Conservation (phyloP, 768 basidiomycete genomes). For the Ramaria sp. region DNA sequence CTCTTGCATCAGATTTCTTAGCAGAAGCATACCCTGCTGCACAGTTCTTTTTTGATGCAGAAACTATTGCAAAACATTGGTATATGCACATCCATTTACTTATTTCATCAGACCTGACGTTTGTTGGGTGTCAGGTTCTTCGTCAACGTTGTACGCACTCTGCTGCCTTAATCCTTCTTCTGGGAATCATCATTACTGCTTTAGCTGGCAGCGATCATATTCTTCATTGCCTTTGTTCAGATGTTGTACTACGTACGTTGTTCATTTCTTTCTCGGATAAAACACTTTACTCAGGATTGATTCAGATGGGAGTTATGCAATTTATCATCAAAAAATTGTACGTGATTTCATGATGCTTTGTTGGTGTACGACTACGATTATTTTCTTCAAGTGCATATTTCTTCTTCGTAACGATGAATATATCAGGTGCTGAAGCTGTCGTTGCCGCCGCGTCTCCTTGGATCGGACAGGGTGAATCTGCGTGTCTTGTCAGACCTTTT, state of each 20-base stretch:
- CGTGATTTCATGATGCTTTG: constrained; percentile 16
- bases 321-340: constrained; percentile 84
- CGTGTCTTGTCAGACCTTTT: constrained; percentile 76
- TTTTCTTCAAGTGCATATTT: constrained; percentile 59
- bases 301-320: constrained; percentile 75
- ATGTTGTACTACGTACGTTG: constrained; percentile 65
- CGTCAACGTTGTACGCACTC: constrained; percentile 12
- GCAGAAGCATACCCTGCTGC: constrained; percentile 57
- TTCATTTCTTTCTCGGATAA: background rate
- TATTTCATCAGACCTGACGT: constrained; percentile 3
- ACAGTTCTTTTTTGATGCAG: constrained; percentile 70
- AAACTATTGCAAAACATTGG: constrained; percentile 59
- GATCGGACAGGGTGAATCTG: constrained; percentile 85
- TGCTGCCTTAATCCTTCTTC: background rate
- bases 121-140: constrained; percentile 11
- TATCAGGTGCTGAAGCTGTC: constrained; percentile 92
- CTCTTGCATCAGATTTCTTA: constrained; percentile 72
- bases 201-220: constrained; percentile 71
- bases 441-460: constrained; percentile 91
- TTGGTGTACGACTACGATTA: background rate
- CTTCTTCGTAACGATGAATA: constrained; percentile 84
- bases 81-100: constrained; percentile 39
- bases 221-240: constrained; percentile 89
- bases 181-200: background rate
- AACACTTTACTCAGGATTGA: background rate